phyloP scores from a whole-genome alignment of 805 yeast genomes.

The Saccharomycopsis oosterbeekiorum region DNA sequence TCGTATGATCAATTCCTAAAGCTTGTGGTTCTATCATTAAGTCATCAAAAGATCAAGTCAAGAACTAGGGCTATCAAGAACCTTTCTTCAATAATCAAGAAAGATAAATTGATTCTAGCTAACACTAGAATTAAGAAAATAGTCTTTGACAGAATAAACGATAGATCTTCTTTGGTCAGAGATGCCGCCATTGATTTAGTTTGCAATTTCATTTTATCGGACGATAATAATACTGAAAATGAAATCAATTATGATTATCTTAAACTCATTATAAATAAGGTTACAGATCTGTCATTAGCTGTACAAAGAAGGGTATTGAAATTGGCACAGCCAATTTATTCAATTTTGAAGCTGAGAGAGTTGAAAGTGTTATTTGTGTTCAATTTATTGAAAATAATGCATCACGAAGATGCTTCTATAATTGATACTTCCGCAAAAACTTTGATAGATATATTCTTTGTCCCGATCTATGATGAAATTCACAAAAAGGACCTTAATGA shows the following conservation, averaged over 20 bases:
- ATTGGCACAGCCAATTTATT: constrained; percentile 40
- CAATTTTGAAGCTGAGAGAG: constrained; percentile 23
- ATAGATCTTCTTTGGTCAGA: constrained; percentile 60
- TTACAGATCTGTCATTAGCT: constrained; percentile 29
- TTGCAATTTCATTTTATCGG: constrained; percentile 34
- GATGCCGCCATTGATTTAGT: constrained; percentile 69
- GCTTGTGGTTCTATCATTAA: constrained; percentile 38
- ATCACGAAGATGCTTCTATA: constrained; percentile 61
- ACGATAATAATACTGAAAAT: constrained; percentile 36
- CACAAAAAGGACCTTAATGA: constrained; percentile 6
- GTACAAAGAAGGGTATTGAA: constrained; percentile 57
- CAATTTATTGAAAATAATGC: constrained; percentile 43
- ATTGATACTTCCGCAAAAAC: constrained; percentile 32
- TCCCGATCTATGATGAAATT: constrained; percentile 10
- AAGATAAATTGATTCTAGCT: constrained; percentile 42
- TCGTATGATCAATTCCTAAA: constrained; percentile 45
- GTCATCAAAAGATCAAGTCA: constrained; percentile 40
- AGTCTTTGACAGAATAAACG: constrained; percentile 42
- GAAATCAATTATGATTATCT: constrained; percentile 28
- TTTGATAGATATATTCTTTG: constrained; percentile 33
- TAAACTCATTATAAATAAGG: constrained; percentile 33
- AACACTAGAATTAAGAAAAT: constrained; percentile 42
- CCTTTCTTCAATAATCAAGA: constrained; percentile 43
- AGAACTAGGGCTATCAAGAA: constrained; percentile 59
- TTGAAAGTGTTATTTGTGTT: constrained; percentile 37